Base-by-base conservation (phyloP, 2,329 filamentous ascomycete genomes). In the Pseudogymnoascus sp. region DNA sequence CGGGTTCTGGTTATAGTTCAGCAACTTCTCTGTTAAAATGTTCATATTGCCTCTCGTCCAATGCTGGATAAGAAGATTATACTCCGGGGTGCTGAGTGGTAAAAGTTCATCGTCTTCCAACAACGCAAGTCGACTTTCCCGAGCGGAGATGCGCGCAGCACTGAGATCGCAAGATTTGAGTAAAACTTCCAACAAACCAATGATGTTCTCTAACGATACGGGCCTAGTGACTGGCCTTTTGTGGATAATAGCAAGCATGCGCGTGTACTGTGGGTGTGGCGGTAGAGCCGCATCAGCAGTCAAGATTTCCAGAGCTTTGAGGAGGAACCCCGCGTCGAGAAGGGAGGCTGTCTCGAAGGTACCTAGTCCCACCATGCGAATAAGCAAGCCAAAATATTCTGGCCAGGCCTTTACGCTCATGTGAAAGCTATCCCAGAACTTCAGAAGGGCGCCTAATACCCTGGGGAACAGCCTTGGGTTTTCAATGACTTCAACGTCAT, bases 381-480 rank as follows among this genome's bases (percentile, higher is more conserved):
- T 70, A 64, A 92, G 77, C n/a, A 88, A 79, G 11, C 82, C 81
- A 70, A 93, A 93, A 62, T 87, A 87, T 68, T 93, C 89, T 41
- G 86, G 83, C 90, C 90, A 94, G 2, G 88, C 82, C 61, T 86
- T 82, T 28, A 84, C 75, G 50, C 81, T 77, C 2, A 76, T 73
- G 63, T 89, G 84, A 61, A 91, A 84, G n/a, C 74, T 76, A 2
- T 80, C 75, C 82, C 85, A 90, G 3, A 90, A 72, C 20, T 78
- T 72, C 30, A 78, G 75, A 58, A 91, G 77, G 20, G 84, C 74
- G 16, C 69, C 67, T 39, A 85, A 60, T 28, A 70, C 50, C 6
- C 64, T 67, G 12, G 68, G 59, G 11, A 68, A 62, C 4, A 68
- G 50, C 30, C 67, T 69, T 22, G 74, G 69, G 16, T 73, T 69